These are phyloP conservation scores for Raphanus hybrid DNA, from an alignment of 441 rosid species.

Conservation along the genomic window DNA sequence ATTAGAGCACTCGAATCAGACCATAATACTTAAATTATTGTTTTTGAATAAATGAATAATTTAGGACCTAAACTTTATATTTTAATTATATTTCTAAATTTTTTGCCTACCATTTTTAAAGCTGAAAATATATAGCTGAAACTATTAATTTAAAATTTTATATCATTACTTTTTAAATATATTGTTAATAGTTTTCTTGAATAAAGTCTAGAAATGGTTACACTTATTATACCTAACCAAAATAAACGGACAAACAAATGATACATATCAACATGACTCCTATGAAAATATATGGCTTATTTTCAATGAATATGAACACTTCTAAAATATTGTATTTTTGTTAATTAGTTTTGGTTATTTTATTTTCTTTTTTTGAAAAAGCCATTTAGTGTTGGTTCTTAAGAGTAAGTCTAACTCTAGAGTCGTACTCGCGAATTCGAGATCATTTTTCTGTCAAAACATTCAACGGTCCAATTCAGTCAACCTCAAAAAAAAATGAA, in stretches of 20 bases:
- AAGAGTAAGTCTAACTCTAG: not conserved
- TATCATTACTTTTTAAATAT: no score
- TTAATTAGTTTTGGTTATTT: not conserved
- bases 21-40: no score
- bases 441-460: not conserved
- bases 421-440: not conserved
- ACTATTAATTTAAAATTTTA: no score
- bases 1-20: no score
- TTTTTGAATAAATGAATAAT: no score
- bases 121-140: no score
- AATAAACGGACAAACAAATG: not conserved
- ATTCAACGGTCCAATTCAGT: not conserved
- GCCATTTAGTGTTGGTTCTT: no score
- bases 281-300: not conserved
- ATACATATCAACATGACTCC: conserved; percentile 4
- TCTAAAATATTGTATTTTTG: not conserved
- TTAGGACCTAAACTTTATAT: no score
- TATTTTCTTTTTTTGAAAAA: not conserved
- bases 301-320: not conserved
- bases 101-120: no score
- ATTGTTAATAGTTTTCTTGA: no score
- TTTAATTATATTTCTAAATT: no score
- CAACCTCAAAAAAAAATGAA: not conserved
- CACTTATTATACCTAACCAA: not conserved
- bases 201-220: no score